Base-by-base conservation (phyloP, 2,329 filamentous ascomycete species). In the Cladophialophora yegresii region DNA sequence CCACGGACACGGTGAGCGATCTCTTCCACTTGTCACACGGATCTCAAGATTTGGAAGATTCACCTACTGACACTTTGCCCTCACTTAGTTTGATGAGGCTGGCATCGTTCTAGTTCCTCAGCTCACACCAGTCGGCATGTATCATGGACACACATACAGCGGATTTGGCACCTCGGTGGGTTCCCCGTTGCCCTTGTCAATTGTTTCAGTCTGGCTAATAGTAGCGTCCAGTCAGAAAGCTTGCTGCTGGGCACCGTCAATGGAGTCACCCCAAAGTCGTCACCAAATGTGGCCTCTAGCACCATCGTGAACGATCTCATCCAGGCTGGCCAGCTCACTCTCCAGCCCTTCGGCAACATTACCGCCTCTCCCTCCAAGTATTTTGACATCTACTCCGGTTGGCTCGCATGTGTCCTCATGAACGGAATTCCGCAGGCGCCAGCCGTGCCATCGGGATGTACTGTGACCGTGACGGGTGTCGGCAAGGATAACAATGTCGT, bases 281-380 rank as follows among this genome's bases (percentile, higher is more conserved):
- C 33, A 8, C 16, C 33, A 10, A 58, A 58, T 32, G 16, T 45
- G 22, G 55, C 55, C 16, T 26, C 55, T 28, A 53, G 32, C 47
- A 54, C 22, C 45, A 33, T 54, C 20, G 1, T 12, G 8, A 54
- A 8, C 16, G 47, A 33, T 6, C 13, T 54, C 26, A 16, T 26
- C 20, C 47, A 22, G 49, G 1, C 54, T 4, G 58, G 47, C 9
- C 50, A 26, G 26, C 20, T 54, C 5, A 54, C 45, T 3, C 58
- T 61, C 28, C 32, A 54, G 26, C 47, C 47, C 10, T 61, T 54
- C 47, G 58, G 58, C 20, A 54, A 16, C 58, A 61, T 61, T 23
- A 40, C 33, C 47, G 45, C 58, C 23, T 53, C 58, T 13, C 58
- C 58, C 10, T 54, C 45, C 6, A 3, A 9, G 20, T 61, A 47